Percentiles rank a stretch among this genome's conserved stretches.
Evolutionary conservation across 1,284 basidiomycete species (phyloP).

Genomic region (Cystobasidiaceae sp.): DNA sequence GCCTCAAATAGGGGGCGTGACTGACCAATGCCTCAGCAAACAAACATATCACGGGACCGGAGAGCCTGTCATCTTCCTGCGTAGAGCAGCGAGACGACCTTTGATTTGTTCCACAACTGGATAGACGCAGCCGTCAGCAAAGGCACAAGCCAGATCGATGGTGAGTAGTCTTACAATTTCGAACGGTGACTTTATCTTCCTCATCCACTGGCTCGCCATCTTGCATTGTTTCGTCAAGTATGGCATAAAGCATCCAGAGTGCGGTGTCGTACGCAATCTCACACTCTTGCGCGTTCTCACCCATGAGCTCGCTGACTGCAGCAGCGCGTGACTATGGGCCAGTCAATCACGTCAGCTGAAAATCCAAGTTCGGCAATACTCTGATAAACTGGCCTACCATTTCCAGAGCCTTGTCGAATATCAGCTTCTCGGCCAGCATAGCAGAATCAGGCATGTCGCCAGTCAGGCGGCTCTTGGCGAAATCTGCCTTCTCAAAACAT

Average conservation of each 20-base stretch:
- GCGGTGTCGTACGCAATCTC: slow-evolving; percentile 92
- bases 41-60: too few species aligned
- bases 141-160: slow-evolving; percentile 34
- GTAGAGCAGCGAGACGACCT: slow-evolving; percentile 37
- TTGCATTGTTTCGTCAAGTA: slow-evolving; percentile 85
- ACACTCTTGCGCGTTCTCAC: slow-evolving; percentile 69
- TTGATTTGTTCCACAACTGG: slow-evolving; percentile 39
- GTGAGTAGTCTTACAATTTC: slow-evolving; percentile 75
- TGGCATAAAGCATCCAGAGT: slow-evolving; percentile 81
- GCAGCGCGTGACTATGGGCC: slow-evolving; percentile 73
- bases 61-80: slow-evolving; percentile 22
- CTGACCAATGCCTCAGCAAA: too few species aligned
- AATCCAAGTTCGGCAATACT: background rate
- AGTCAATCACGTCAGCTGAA: background rate
- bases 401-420: slow-evolving; percentile 56
- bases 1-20: too few species aligned
- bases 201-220: slow-evolving; percentile 75
- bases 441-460: slow-evolving; percentile 50
- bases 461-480: slow-evolving; percentile 51
- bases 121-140: background rate
- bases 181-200: slow-evolving; percentile 73
- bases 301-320: slow-evolving; percentile 81
- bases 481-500: slow-evolving; percentile 56
- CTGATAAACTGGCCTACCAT: slow-evolving; percentile 50
- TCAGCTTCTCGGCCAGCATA: slow-evolving; percentile 52